Evolutionary conservation across 129 eudicot species (phyloP), one percentile per base, ranked within the genome.

Genomic region (Erigeron canadensis): DNA sequence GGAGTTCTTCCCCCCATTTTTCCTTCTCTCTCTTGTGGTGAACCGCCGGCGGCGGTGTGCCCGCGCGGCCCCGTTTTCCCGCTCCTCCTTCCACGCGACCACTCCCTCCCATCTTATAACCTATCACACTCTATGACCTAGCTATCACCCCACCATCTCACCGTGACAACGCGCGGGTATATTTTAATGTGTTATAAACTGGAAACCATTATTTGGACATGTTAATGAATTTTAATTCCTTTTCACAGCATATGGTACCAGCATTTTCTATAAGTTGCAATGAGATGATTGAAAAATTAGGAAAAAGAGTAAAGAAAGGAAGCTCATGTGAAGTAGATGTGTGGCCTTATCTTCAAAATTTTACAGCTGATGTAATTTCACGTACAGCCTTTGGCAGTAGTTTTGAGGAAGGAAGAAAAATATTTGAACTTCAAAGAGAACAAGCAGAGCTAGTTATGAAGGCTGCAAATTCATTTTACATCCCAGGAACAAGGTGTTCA

Each of bases 401-500:
- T 18, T 62, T 59, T 3, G 55, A 39, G 12, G 76, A 77, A 63
- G 81, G 81, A 1, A 63, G 55, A 53, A 71, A 5, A 28, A 71
- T 77, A 62, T 77, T 77, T 54, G 67, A 63, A 51, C 67, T 70
- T 16, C 81, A 70, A 63, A 50, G 10, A 13, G 81, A 77, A 70
- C 72, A 15, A 70, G 67, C 34, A 10, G 51, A 23, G n/a, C 18
- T 77, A 28, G 16, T 70, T 18, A 4, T 60, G 5, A 34, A 77
- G 10, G 40, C n/a, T 71, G 0, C 13, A 8, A 59, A 42, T 8
- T 77, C 81, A 7, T 1, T 70, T 23, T 77, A 77, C 19, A 77
- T 77, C 62, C 81, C 72, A 8, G 81, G 81, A 77, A 37, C 81
- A 39, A 77, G 65, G 81, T 77, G 23, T n/a, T n/a, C n/a, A n/a